Base-by-base conservation (phyloP, 441 rosid genomes). In the Isatis lusitanica region DNA sequence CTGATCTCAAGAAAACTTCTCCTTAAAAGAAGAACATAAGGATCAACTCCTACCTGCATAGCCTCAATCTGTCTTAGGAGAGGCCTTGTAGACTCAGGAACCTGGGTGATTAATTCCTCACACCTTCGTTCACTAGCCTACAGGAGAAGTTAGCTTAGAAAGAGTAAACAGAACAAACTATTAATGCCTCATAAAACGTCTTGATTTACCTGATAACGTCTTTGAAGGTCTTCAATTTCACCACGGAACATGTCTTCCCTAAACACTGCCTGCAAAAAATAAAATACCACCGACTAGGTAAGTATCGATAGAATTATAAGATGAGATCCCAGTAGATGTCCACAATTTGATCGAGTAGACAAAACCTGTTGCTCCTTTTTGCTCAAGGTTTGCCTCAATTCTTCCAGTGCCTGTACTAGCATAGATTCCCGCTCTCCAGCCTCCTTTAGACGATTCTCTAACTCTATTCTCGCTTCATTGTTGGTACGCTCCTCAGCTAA, bases 121-220 rank as follows among this genome's bases (percentile, higher is more conserved):
- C 98, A 93, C 57, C 98, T 94, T 5, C 99, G 95, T 79, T 96
- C 99, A 84, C 97, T 93, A 83, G 91, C 97, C 99, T 93, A 70
- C 39, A 78, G 58, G 62, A 65, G 43, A 76, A 17, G 18, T 39
- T 24, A 62, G 57, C 35, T 61, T 62, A 71, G 26, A 56, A 31
- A 51, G n/a, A 35, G 64, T 28, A 58, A 70, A 35, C 15, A 42
- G 21, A 31, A 40, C 15, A 50, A 30, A 44, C 6, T 39, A 70
- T 15, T 57, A 33, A n/a, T 55, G 31, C 61, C 16, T n/a, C 21
- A 36, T 18, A 10, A 61, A 51, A 69, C 70, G 66, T 44, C 35
- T 73, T 65, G 63, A 80, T 78, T 9, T 71, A 93, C 99, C 79
- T 95, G 99, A 85, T 93, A 90, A 68, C 91, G 97, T 77, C 85